These are phyloP conservation scores for Paspalum vaginatum DNA, from an alignment of 176 grass and related monocot genomes.

Conservation along the genomic window DNA sequence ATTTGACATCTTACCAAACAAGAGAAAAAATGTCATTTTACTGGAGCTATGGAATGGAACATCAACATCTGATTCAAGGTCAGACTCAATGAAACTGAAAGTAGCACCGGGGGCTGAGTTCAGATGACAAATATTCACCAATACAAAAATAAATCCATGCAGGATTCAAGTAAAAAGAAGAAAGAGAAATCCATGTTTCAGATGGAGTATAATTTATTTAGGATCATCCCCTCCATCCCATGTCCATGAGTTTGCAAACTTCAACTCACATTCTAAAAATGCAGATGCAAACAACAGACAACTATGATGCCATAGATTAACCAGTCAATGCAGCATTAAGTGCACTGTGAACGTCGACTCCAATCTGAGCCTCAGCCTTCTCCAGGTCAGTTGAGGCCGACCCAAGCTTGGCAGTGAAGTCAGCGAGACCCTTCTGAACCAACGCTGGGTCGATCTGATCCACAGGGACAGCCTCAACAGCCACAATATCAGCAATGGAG, in stretches of 20 bases:
- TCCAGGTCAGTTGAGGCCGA: constrained; percentile 81
- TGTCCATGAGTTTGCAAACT: constrained; percentile 39
- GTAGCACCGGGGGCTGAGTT: constrained; percentile 4
- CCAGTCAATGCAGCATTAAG: constrained; percentile 84
- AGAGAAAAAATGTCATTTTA: neutral
- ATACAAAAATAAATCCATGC: constrained; percentile 56
- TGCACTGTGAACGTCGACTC: constrained; percentile 95
- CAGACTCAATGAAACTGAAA: constrained; percentile 11
- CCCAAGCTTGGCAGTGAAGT: constrained; percentile 90
- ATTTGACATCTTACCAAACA: neutral
- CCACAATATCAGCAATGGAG: constrained; percentile 92
- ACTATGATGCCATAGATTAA: constrained; percentile 42
- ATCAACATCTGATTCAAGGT: constrained; percentile 19
- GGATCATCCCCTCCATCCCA: constrained; percentile 64
- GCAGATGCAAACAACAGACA: constrained; percentile 50
- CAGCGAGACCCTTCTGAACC: constrained; percentile 85
- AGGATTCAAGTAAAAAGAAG: constrained; percentile 41
- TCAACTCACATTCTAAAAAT: constrained; percentile 60
- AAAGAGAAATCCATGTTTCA: constrained; percentile 41
- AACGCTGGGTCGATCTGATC: constrained; percentile 70
- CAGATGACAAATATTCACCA: constrained; percentile 52
- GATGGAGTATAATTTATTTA: constrained; percentile 76
- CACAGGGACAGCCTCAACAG: constrained; percentile 86
- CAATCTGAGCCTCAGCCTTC: constrained; percentile 98
- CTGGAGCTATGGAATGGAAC: neutral